Percentiles rank a stretch among this genome's conserved stretches.
Conservation (phyloP, 306 rosid genomes). For the Alnus rubra region DNA sequence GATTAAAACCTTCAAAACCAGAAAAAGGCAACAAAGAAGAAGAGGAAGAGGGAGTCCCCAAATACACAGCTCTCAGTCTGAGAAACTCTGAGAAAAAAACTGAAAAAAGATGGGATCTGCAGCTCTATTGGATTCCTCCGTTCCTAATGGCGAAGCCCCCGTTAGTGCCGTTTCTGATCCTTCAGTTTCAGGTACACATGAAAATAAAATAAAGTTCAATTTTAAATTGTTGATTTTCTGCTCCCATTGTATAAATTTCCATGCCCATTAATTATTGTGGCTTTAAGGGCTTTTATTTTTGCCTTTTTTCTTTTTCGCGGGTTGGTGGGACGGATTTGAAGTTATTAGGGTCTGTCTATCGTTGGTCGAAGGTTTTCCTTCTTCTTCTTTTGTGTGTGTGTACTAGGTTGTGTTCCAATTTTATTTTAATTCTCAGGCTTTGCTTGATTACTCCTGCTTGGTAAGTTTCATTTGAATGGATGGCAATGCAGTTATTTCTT, state of each 20-base stretch:
- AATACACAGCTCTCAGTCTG: not conserved
- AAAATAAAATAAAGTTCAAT: not conserved
- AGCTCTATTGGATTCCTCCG: conserved; percentile 29
- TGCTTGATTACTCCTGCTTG: not conserved
- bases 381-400: not conserved
- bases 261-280: not conserved
- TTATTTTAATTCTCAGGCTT: not conserved
- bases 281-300: not conserved
- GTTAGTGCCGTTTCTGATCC: not conserved
- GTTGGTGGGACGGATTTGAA: no score
- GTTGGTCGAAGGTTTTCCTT: not conserved
- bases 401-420: not conserved
- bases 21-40: not conserved
- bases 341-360: not conserved
- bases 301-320: not conserved
- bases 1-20: not conserved
- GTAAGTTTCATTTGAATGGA: not conserved
- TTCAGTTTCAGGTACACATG: conserved; percentile 24
- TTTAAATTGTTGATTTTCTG: not conserved
- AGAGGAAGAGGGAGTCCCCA: not conserved
- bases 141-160: not conserved
- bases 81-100: not conserved
- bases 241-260: not conserved
- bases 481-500: not conserved
- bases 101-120: conserved; percentile 10